Conservation (phyloP, 2,329 filamentous ascomycete genomes). For the Lachnellula cervina region DNA sequence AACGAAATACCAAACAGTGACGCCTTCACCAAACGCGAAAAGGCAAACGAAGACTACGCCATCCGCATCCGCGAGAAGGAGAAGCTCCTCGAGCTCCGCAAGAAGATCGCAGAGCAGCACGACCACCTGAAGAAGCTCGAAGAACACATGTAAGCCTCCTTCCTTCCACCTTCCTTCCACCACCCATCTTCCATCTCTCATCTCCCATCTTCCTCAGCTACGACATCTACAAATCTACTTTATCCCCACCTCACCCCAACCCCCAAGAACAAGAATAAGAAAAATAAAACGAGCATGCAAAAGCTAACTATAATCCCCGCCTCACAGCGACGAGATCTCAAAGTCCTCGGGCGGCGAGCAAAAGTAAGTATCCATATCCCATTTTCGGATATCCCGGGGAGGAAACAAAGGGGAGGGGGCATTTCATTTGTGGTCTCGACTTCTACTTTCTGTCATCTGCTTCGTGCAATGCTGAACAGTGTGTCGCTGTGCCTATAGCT, state of each 20-base stretch:
- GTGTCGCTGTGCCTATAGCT: neutral
- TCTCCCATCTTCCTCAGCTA: neutral
- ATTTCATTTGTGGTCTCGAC: neutral
- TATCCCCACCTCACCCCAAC: neutral
- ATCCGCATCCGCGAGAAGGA: slow-evolving; percentile 84
- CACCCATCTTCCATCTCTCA: neutral
- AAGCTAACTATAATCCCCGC: slow-evolving; percentile 11
- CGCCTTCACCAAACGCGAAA: slow-evolving; percentile 87
- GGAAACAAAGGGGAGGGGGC: neutral
- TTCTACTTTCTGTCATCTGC: neutral
- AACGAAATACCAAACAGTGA: slow-evolving; percentile 53
- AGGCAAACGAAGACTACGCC: slow-evolving; percentile 77
- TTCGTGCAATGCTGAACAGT: slow-evolving; percentile 8
- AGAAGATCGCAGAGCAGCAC: slow-evolving; percentile 71
- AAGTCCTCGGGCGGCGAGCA: slow-evolving; percentile 50
- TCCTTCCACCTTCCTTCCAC: neutral
- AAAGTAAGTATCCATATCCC: slow-evolving; percentile 27
- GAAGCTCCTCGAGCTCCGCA: slow-evolving; percentile 76
- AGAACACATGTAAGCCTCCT: slow-evolving; percentile 70
- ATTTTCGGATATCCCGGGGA: neutral
- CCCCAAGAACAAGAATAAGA: neutral
- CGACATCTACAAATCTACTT: neutral
- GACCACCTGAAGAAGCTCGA: slow-evolving; percentile 79
- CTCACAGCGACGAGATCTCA: slow-evolving; percentile 67
- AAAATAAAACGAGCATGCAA: neutral